A percentile compares a stretch with the other conserved stretches of the same genome.
Conservation (phyloP, 2,329 filamentous ascomycete genomes). For the Hansfordia pulvinata region DNA sequence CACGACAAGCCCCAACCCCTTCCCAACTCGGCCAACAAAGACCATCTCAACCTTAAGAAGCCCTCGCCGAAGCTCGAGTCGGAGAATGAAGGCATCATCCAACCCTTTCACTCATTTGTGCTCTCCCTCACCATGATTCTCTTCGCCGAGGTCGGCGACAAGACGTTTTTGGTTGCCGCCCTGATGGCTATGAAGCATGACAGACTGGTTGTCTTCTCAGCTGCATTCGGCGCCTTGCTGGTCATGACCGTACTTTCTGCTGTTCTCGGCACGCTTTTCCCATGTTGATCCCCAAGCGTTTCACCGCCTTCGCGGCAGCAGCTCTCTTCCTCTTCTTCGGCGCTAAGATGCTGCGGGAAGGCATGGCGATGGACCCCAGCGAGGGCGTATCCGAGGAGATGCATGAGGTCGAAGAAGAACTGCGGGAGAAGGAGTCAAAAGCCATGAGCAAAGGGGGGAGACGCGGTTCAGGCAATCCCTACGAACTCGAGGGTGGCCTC, state of each 20-base stretch:
- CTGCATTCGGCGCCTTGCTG: constrained; percentile 82
- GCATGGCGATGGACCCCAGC: constrained; percentile 74
- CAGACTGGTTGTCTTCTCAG: constrained; percentile 82
- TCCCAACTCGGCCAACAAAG: constrained; percentile 50
- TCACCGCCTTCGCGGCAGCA: constrained; percentile 80
- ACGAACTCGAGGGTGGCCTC: constrained; percentile 69
- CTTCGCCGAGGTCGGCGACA: constrained; percentile 93
- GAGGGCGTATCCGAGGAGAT: constrained; percentile 94
- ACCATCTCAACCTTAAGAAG: constrained; percentile 42
- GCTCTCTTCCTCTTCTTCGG: constrained; percentile 84
- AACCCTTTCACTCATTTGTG: constrained; percentile 75
- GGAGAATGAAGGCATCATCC: constrained; percentile 48
- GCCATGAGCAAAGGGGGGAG: constrained; percentile 53
- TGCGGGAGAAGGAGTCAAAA: constrained; percentile 82
- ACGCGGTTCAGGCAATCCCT: constrained; percentile 57
- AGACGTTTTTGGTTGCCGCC: constrained; percentile 92
- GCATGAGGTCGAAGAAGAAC: constrained; percentile 88
- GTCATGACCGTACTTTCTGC: constrained; percentile 94
- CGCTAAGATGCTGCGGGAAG: constrained; percentile 70
- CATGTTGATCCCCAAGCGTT: constrained; percentile 73
- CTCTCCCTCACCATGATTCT: constrained; percentile 96
- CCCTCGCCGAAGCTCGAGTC: constrained; percentile 23
- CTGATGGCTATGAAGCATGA: constrained; percentile 99
- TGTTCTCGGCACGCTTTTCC: constrained; percentile 87
- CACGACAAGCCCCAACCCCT: constrained; percentile 61